Conservation (phyloP, 2,329 filamentous ascomycete species). For the Nigrospora osmanthi region DNA sequence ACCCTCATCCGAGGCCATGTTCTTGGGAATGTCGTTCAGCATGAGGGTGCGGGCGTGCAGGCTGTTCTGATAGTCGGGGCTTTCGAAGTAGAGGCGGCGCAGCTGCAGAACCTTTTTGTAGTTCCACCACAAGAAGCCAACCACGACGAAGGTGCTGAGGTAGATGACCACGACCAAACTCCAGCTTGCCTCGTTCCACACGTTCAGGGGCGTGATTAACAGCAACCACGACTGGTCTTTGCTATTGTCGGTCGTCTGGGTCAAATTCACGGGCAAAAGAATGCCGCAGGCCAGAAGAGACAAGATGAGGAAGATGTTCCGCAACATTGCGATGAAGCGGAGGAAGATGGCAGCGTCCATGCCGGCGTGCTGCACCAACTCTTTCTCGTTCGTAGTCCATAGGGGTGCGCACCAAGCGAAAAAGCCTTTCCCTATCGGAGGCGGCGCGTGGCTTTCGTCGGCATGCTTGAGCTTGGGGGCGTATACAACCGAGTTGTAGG, state of each 20-base stretch:
- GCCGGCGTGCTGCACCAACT: conserved; percentile 74
- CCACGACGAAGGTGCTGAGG: conserved; percentile 66
- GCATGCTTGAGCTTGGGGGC: conserved; percentile 89
- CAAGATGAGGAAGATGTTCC: conserved; percentile 76
- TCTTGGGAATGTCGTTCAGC: conserved; percentile 67
- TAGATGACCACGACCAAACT: conserved; percentile 51
- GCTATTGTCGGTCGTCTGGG: conserved; percentile 29
- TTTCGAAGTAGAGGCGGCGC: conserved; percentile 74
- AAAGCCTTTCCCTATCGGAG: conserved; percentile 75
- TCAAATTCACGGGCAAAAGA: conserved; percentile 73
- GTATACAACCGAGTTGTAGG: conserved; percentile 88
- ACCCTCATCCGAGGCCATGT: conserved; percentile 74
- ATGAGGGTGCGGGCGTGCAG: conserved; percentile 68
- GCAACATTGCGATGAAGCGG: conserved; percentile 81
- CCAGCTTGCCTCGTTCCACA: conserved; percentile 48
- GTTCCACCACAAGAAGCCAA: conserved; percentile 82
- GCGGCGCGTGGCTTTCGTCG: conserved; percentile 83
- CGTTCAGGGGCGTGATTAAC: conserved; percentile 51
- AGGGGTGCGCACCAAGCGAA: conserved; percentile 83
- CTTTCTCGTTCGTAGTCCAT: conserved; percentile 66
- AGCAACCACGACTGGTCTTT: conserved; percentile 38
- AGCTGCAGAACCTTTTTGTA: conserved; percentile 67
- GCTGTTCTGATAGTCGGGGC: conserved; percentile 79
- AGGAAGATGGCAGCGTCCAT: conserved; percentile 89
- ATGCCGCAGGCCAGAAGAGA: conserved; percentile 67